Evolutionary conservation across 2,329 filamentous ascomycete genomes (phyloP), one percentile per base, ranked within the genome.

Genomic region (Mycosphaerelloides madeirae): DNA sequence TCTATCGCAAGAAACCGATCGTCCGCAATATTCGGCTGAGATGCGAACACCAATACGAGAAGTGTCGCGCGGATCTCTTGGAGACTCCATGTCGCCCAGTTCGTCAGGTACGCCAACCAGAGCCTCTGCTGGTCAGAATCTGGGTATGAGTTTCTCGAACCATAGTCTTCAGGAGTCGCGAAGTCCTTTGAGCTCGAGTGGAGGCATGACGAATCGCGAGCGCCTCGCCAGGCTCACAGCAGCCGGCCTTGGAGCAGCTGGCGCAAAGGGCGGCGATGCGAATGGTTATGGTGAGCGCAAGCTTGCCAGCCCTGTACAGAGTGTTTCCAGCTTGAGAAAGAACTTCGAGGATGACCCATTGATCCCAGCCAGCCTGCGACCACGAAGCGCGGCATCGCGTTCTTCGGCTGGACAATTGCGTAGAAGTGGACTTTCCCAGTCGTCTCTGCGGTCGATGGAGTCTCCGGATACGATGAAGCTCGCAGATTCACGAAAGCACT

Each of bases 251-350:
- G 64, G 54, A 28, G 53, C 47, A 15, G 57, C 53, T 53, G 85
- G 84, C 55, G 74, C 38, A 6, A 83, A 56, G 76, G 46, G 80
- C 9, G 53, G 61, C 18, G 57, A 63, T 44, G 57, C 55, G 14
- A 60, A 63, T 44, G 60, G 56, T 2, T 63, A 65, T 44, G 61
- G 59, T 8, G 50, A 48, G 14, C 56, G 55, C 13, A 53, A 55
- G 16, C 48, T 58, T 29, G 48, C 55, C 38, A 96, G 90, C 61
- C 91, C 91, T 0, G 90, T 95, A 48, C 90, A 93, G 55, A 96
- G 90, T 58, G 87, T 95, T 13, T 91, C 88, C 9, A 93, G 90
- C 50, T 48, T 64, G 22, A 59, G 58, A 35, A 58, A 60, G 43
- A 57, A 55, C 13, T 91, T 89, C 58, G 59, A 89, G 57, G 80